phyloP scores from a whole-genome alignment of 163 green algal genomes.

The Prototheca cutis region DNA sequence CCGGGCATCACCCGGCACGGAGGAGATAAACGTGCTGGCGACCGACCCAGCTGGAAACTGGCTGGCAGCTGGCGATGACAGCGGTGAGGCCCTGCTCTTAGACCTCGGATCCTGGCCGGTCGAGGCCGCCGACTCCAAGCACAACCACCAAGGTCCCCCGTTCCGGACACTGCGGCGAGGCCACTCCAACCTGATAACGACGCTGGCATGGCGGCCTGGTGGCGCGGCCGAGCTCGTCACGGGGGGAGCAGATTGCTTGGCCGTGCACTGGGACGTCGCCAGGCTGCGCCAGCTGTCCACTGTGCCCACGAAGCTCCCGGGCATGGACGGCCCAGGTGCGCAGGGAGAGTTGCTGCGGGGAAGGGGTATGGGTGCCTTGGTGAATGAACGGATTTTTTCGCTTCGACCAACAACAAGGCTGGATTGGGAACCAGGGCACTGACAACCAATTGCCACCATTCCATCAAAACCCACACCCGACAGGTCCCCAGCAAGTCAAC shows the following conservation, averaged over 20 bases:
- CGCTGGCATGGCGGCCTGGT: conserved; percentile 20
- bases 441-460: background rate
- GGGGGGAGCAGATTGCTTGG: conserved; percentile 20
- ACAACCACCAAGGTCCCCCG: too few relatives aligned
- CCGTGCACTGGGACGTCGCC: conserved; percentile 27
- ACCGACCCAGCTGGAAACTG: conserved; percentile 13
- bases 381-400: too few relatives aligned
- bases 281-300: conserved; percentile 11
- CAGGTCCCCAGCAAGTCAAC: conserved; percentile 27
- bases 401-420: too few relatives aligned
- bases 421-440: too few relatives aligned
- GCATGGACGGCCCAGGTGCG: too few relatives aligned
- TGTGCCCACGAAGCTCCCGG: too few relatives aligned
- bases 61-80: conserved; percentile 31
- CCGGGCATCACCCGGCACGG: too few relatives aligned
- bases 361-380: too few relatives aligned
- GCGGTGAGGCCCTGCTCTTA: conserved; percentile 24
- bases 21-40: conserved; percentile 34
- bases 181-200: conserved; percentile 26
- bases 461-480: too few relatives aligned
- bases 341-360: too few relatives aligned
- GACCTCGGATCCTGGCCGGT: conserved; percentile 1
- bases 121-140: background rate
- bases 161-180: conserved; percentile 16
- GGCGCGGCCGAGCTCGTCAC: conserved; percentile 24